These are phyloP conservation scores for Bonia amplexicaulis DNA, from an alignment of 176 grass and related monocot genomes.

Conservation along the genomic window DNA sequence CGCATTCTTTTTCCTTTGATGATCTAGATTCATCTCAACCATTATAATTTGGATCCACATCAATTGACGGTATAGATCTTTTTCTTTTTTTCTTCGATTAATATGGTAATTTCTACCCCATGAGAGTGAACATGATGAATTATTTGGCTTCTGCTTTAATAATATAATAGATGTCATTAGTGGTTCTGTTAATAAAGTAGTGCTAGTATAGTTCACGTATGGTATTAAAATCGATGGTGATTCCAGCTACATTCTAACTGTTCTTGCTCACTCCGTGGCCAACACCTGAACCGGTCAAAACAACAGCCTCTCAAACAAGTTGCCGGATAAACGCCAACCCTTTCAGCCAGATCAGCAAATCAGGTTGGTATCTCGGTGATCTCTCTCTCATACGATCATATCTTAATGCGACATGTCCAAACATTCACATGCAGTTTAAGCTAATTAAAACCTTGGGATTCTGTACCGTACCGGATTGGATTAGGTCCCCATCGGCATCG, in stretches of 20 bases:
- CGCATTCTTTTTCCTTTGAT: too few relatives aligned
- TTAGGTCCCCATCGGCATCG: too few relatives aligned
- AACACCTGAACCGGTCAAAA: conserved; percentile 42
- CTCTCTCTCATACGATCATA: not conserved
- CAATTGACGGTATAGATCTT: too few relatives aligned
- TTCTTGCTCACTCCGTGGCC: conserved; percentile 2
- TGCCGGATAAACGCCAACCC: not conserved
- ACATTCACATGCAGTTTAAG: not conserved
- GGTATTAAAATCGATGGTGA: not conserved
- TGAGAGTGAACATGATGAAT: too few relatives aligned
- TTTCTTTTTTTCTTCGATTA: too few relatives aligned
- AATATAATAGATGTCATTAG: not conserved
- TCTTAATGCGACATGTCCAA: not conserved
- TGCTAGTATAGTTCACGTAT: not conserved
- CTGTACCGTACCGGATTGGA: not conserved
- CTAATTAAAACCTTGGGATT: not conserved
- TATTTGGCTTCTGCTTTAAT: too few relatives aligned
- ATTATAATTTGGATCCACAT: too few relatives aligned
- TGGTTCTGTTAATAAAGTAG: conserved; percentile 18
- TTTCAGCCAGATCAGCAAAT: not conserved
- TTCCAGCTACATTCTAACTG: conserved; percentile 32
- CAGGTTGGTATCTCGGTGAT: not conserved
- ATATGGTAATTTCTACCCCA: too few relatives aligned
- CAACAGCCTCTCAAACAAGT: conserved; percentile 20
- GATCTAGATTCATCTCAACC: too few relatives aligned